Percentiles rank a stretch among this genome's conserved stretches.
Evolutionary conservation across 2,329 filamentous ascomycete species (phyloP).

Genomic region (Nothophoma quercina): DNA sequence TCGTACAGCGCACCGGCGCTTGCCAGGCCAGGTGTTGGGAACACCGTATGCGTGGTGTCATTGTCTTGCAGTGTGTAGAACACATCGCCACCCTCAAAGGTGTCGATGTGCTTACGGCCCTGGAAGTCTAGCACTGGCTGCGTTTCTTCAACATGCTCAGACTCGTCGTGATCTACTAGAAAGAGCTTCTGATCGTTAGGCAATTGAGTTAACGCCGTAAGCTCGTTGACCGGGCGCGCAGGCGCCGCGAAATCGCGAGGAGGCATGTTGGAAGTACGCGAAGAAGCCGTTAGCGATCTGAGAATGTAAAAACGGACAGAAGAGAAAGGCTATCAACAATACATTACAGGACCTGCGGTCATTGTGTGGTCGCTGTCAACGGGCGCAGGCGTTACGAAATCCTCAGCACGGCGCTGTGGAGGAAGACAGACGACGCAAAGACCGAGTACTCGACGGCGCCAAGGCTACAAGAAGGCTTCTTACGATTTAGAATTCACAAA

Average conservation of each 20-base stretch:
- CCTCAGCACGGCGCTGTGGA: no score
- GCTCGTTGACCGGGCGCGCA: not conserved
- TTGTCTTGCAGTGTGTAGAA: not conserved
- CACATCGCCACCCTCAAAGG: not conserved
- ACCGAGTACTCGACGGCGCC: not conserved
- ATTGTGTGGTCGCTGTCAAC: no score
- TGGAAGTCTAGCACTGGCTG: not conserved
- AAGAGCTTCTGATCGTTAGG: not conserved
- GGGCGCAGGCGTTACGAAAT: no score
- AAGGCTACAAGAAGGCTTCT: not conserved
- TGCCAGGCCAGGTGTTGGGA: slow-evolving; percentile 7
- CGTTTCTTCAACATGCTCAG: not conserved
- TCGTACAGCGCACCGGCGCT: slow-evolving; percentile 2
- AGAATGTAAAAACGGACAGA: not conserved
- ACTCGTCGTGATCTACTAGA: no score
- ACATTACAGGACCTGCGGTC: no score
- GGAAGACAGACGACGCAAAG: no score
- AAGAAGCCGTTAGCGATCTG: not conserved
- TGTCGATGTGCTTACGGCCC: not conserved
- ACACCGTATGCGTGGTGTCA: not conserved
- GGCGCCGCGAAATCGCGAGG: not conserved
- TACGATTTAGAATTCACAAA: not conserved
- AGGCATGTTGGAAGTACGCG: not conserved
- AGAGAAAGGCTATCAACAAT: not conserved
- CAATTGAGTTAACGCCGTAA: not conserved